Conservation (phyloP, 2,329 filamentous ascomycete species). For the Colletotrichum sp. region DNA sequence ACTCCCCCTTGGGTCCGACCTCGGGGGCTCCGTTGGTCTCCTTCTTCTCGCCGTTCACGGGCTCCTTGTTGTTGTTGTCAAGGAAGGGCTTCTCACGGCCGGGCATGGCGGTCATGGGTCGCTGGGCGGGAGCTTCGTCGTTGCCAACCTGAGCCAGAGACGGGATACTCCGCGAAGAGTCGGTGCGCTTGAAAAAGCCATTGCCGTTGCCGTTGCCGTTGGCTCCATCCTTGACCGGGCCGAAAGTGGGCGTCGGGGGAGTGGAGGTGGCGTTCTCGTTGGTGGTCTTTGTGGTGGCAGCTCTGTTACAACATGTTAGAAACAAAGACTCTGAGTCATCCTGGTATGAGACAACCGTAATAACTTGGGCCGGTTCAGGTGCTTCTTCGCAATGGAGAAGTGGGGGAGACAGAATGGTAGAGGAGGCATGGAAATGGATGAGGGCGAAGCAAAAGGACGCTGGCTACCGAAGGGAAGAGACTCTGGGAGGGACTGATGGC, state of each 20-base stretch:
- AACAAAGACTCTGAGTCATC: background rate
- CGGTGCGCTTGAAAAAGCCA: slow-evolving; percentile 12
- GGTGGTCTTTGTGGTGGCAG: slow-evolving; percentile 14
- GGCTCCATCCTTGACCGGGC: slow-evolving; percentile 9
- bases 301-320: slow-evolving; percentile 4
- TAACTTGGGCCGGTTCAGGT: background rate
- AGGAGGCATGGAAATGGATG: background rate
- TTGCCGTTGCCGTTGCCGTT: background rate
- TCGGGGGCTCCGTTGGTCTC: background rate
- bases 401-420: slow-evolving; percentile 4
- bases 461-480: slow-evolving; percentile 18
- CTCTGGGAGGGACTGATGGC: slow-evolving; percentile 12
- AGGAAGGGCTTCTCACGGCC: slow-evolving; percentile 10
- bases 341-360: background rate
- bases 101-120: slow-evolving; percentile 18
- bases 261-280: slow-evolving; percentile 15
- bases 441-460: background rate
- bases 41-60: background rate
- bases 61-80: slow-evolving; percentile 3
- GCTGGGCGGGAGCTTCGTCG: background rate
- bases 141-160: slow-evolving; percentile 5
- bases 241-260: slow-evolving; percentile 14
- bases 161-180: slow-evolving; percentile 12
- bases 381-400: background rate
- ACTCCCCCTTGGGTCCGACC: background rate